Conservation (phyloP, 2,329 filamentous ascomycete species). For the Aaosphaeria arxii region DNA sequence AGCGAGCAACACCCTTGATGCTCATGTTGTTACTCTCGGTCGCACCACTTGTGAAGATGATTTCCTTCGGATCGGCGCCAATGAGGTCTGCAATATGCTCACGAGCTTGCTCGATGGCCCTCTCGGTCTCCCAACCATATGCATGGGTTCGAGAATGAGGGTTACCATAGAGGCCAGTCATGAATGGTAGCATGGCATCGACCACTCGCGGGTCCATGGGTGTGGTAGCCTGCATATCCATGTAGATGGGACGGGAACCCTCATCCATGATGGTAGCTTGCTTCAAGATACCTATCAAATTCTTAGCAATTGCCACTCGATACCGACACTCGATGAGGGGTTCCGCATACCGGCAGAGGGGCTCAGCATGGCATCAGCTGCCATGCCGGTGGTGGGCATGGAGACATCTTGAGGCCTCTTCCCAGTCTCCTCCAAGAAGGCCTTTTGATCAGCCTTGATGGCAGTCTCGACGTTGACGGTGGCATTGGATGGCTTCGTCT, state of each 20-base stretch:
- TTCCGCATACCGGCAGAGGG: slow-evolving; percentile 63
- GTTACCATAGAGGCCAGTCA: slow-evolving; percentile 92
- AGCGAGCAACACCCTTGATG: slow-evolving; percentile 94
- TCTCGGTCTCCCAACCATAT: slow-evolving; percentile 98
- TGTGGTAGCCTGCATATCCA: slow-evolving; percentile 97
- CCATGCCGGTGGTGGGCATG: slow-evolving; percentile 57
- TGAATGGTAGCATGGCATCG: slow-evolving; percentile 94
- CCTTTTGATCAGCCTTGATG: slow-evolving; percentile 82
- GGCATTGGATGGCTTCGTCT: slow-evolving; percentile 74
- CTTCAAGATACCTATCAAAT: slow-evolving; percentile 68
- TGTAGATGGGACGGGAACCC: slow-evolving; percentile 89
- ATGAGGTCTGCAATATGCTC: slow-evolving; percentile 81
- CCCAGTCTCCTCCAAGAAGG: slow-evolving; percentile 63
- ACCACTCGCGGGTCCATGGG: slow-evolving; percentile 91
- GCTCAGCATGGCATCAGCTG: slow-evolving; percentile 69
- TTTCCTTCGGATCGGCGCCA: slow-evolving; percentile 93
- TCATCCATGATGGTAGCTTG: slow-evolving; percentile 91
- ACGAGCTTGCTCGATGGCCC: slow-evolving; percentile 84
- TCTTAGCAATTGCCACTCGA: too few relatives aligned
- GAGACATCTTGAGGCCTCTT: slow-evolving; percentile 54
- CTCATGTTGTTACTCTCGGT: slow-evolving; percentile 99
- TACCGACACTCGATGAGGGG: too few relatives aligned
- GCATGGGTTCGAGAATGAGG: slow-evolving; percentile 96
- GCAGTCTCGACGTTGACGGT: slow-evolving; percentile 80
- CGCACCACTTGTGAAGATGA: slow-evolving; percentile 96